Evolutionary conservation across 2,329 filamentous ascomycete genomes (phyloP), one percentile per base, ranked within the genome.

Genomic region (Sclerotinia glacialis): DNA sequence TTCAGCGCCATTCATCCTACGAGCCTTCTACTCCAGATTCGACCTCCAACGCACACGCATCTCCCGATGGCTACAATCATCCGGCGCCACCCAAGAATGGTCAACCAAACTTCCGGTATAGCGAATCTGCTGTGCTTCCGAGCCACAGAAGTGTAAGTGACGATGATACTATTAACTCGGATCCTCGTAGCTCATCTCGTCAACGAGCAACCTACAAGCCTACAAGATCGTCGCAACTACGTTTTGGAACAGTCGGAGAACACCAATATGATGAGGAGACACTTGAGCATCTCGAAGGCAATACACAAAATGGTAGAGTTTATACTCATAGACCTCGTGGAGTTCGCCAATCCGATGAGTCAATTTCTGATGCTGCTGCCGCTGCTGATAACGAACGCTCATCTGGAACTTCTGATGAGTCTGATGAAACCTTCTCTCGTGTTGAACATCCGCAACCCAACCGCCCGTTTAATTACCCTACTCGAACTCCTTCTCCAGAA

Each of bases 181-280:
- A 65, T 21, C 44, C 42, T 47, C 50, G 49, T 47, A 46, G 46
- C 23, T 54, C 44, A n/a, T 67, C 68, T 26, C 70, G 66, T 18
- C 60, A 65, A 42, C 70, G 62, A 34, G 55, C 63, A 34, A 72
- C 72, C 23, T 78, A 78, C 58, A 73, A 77, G 66, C 77, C 77
- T 55, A 72, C 70, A 56, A 75, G 69, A 55, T 74, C 75, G 21
- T 78, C 77, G 8, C 73, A 76, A 26, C 68, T 77, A 50, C 74
- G 76, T 21, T 76, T 73, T 61, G 74, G 71, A 46, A 75, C 72
- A 53, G 67, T 73, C 68, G 72, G 72, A 23, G 71, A 67, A 12
- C 64, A 65, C 44, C 54, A 71, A 47, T 73, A 68, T 44, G 68
- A 75, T 53, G 70, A 73, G 56, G 68, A 73, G 52, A 74, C 73